phyloP scores from a whole-genome alignment of 192 early-diverging fungal genomes.

The Gigaspora rosea region DNA sequence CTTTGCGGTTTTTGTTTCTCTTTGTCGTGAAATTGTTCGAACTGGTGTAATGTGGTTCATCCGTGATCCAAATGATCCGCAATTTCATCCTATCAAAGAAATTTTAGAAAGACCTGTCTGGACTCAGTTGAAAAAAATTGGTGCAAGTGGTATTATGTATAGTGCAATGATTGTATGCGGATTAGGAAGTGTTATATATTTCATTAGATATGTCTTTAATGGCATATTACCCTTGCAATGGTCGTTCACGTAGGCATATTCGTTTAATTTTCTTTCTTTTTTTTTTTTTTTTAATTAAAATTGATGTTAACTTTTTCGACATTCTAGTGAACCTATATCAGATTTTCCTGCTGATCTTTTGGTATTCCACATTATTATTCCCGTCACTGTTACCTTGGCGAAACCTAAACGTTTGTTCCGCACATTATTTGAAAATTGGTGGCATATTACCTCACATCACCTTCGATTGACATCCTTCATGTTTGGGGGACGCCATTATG shows the following conservation, averaged over 20 bases:
- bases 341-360: constrained; percentile 80
- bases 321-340: constrained; percentile 63
- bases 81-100: constrained; percentile 92
- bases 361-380: constrained; percentile 73
- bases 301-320: background rate
- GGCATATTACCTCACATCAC: constrained; percentile 60
- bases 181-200: constrained; percentile 61
- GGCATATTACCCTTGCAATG: constrained; percentile 63
- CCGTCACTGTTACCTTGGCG: constrained; percentile 59
- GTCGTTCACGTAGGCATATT: constrained; percentile 61
- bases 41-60: constrained; percentile 99
- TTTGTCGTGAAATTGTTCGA: constrained; percentile 80
- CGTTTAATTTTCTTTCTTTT: background rate
- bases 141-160: constrained; percentile 83
- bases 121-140: constrained; percentile 82
- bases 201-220: constrained; percentile 34
- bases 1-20: constrained; percentile 84
- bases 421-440: constrained; percentile 68
- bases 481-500: constrained; percentile 64
- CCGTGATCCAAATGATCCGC: constrained; percentile 93
- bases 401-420: constrained; percentile 63
- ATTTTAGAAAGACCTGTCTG: constrained; percentile 79
- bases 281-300: background rate
- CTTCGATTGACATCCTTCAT: constrained; percentile 84
- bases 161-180: constrained; percentile 71